Percentiles rank a stretch among this genome's conserved stretches.
Conservation (phyloP, 108 stramenopile species). For the Conticribra weissflogii region DNA sequence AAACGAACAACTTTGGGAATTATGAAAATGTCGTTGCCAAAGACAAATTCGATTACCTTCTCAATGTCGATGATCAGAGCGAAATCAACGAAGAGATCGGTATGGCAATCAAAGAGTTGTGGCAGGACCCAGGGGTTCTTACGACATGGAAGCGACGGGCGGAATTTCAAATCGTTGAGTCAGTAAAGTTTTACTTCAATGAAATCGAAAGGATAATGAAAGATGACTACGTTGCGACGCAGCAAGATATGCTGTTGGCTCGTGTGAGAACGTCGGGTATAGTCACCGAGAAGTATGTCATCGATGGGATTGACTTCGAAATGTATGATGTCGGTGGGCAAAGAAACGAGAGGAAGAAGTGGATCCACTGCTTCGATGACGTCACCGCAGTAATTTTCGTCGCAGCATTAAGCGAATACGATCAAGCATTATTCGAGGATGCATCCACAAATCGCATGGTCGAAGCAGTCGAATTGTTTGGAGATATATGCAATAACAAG, state of each 20-base stretch:
- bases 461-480: constrained; percentile 94
- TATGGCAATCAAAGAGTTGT: constrained; percentile 61
- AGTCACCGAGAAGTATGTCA: constrained; percentile 85
- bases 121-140: constrained; percentile 65
- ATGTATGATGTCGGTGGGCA: constrained; percentile 97
- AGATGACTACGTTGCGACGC: constrained; percentile 77
- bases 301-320: constrained; percentile 92
- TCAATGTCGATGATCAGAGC: constrained; percentile 44
- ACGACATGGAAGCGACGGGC: constrained; percentile 74
- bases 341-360: constrained; percentile 88
- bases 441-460: constrained; percentile 94
- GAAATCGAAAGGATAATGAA: constrained; percentile 73
- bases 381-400: constrained; percentile 99
- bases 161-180: constrained; percentile 82
- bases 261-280: constrained; percentile 97
- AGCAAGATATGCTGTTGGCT: constrained; percentile 95
- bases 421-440: constrained; percentile 96
- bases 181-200: constrained; percentile 79
- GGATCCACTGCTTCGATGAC: constrained; percentile 95
- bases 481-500: constrained; percentile 94
- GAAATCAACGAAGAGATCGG: constrained; percentile 57
- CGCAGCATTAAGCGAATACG: constrained; percentile 96
- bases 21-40: constrained; percentile 47
- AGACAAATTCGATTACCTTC: constrained; percentile 45
- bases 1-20: constrained; percentile 67